Base-by-base conservation (phyloP, 352 stramenopile genomes). In the Chrysophaeum taylorii region DNA sequence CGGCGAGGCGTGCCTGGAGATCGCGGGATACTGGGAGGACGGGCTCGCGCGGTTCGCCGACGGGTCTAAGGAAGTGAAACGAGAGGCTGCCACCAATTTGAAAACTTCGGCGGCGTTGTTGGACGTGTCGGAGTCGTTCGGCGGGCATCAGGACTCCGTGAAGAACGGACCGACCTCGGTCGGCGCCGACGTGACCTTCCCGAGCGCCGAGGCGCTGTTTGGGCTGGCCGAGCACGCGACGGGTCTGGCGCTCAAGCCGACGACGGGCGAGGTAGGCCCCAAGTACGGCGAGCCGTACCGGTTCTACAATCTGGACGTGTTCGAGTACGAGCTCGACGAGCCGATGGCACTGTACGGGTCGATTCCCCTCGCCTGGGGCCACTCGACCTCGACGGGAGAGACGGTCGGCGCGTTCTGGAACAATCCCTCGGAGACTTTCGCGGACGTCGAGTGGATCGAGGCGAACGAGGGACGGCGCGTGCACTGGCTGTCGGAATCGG, bases 251-350 rank as follows among this genome's bases (percentile, higher is more conserved):
- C 78, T 99, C 5, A 94, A 97, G 73, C 84, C 91, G 64, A 99
- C 95, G 9, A 48, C 45, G 15, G 79, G 79, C 41, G 52, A 25
- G 73, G 73, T 69, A 74, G 74, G 27, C 43, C 75, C 39, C 39
- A 64, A 86, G 70, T 94, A 92, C 78, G 76, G 82, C n/a, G 92
- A 99, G 70, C 96, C 96, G 9, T 99, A 98, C 79, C 88, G 96
- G 9, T 84, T 99, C 61, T 98, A 99, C 82, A 99, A 97, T 73
- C 84, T 99, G 38, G 96, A 99, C 76, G 96, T 99, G 25, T 99
- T 99, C 76, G 95, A 99, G 83, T 98, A 98, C 80, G 94, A 98
- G 70, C 82, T 98, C 70, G 91, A 99, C 76, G 88, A 95, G 36
- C 90, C 94, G n/a, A 98, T 98, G 91, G 91, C 95, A 48, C 81